Conservation (phyloP, 2,329 filamentous ascomycete species). For the Truncatella angustata region DNA sequence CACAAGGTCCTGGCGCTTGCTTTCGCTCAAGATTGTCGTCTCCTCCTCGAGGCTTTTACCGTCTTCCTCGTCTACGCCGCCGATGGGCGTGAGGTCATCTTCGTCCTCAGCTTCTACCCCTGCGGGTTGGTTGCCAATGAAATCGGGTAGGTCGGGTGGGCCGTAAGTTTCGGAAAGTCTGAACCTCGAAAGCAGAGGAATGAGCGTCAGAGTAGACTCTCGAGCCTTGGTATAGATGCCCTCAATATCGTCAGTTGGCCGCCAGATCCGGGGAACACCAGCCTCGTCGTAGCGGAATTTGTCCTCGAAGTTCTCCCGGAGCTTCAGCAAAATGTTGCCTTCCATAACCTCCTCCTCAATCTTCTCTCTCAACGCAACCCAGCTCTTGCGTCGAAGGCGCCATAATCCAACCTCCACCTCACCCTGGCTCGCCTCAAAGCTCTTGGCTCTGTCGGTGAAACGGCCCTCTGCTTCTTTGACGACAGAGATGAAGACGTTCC, state of each 20-base stretch:
- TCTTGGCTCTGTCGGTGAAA: conserved; percentile 85
- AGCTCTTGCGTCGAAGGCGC: conserved; percentile 90
- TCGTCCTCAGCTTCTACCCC: conserved; percentile 80
- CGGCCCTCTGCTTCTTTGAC: conserved; percentile 82
- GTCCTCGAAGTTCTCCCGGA: conserved; percentile 98
- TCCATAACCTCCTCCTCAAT: conserved; percentile 98
- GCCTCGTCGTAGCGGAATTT: conserved; percentile 97
- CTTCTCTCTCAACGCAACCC: conserved; percentile 84
- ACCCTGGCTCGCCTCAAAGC: conserved; percentile 87
- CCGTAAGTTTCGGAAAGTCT: conserved; percentile 70
- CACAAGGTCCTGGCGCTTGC: conserved; percentile 86
- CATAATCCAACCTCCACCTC: conserved; percentile 92
- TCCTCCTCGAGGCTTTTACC: conserved; percentile 94
- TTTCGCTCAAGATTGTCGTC: conserved; percentile 89
- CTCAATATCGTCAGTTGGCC: conserved; percentile 95
- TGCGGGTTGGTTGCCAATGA: conserved; percentile 75
- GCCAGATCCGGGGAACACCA: conserved; percentile 94
- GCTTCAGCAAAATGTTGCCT: conserved; percentile 90
- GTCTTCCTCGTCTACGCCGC: conserved; percentile 91
- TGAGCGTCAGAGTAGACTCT: conserved; percentile 86
- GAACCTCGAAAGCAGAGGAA: conserved; percentile 86
- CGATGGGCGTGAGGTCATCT: conserved; percentile 84
- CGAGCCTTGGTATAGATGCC: conserved; percentile 88
- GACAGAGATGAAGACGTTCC: conserved; percentile 78
- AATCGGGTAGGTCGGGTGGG: conserved; percentile 78